Evolutionary conservation across 768 basidiomycete species (phyloP), one percentile per base, ranked within the genome.

Genomic region (Scleroderma citrinum): DNA sequence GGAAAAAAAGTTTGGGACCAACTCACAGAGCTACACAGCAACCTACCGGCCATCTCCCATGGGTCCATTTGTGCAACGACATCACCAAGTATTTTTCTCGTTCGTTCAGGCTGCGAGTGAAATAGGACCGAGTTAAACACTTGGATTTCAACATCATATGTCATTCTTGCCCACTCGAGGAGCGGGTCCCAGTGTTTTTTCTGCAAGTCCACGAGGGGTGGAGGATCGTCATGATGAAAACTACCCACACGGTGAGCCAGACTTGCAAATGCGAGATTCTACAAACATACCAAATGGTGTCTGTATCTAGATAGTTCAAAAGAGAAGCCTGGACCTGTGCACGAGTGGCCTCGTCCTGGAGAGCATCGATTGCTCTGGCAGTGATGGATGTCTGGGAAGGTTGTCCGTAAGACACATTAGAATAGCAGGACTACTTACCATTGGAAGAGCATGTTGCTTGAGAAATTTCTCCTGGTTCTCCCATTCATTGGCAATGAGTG

Each of bases 401-500:
- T 49, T 39, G 55, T 55, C 49, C 48, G 41, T 7, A 51, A 38
- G 26, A 31, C 7, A n/a, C 32, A 40, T 46, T 26, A n/a, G 39
- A 50, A 17, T n/a, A 38, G 37, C 39, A 21, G 41, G 12, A 46
- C 40, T 16, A 55, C 73, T 46, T 62, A 96, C 95, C 79, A 96
- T 80, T 14, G 96, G 93, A 21, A 99, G 70, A 1, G 92, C 86
- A 65, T 95, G 90, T 21, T 87, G 87, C 66, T 94, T 97, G 53
- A 97, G 63, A 1, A 94, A 59, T 5, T 73, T 83, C 50, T 82
- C 82, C 68, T 97, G 95, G 60, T 85, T 87, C 59, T 99, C 93
- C 96, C 96, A 99, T 71, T 99, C 96, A 48, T 87, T 78, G 17
- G 93, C 96, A 58, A 98, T 83, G 49, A 96, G 75, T 1, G 89